Evolutionary conservation across 768 basidiomycete species (phyloP).

Genomic region (Russula emetica): DNA sequence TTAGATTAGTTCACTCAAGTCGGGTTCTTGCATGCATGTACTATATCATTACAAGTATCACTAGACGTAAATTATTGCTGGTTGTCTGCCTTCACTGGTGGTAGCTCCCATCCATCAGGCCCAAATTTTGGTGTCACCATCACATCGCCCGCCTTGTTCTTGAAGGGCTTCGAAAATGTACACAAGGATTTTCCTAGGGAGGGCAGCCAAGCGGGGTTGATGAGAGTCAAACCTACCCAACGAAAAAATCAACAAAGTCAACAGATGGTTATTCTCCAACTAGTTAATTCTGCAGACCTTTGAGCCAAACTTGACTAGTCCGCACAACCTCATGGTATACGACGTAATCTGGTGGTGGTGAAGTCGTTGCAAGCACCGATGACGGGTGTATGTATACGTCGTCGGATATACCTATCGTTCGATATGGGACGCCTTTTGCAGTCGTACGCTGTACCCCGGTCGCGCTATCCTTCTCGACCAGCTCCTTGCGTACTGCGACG

Average conservation of each 20-base stretch:
- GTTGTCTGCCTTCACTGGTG: conserved; percentile 46
- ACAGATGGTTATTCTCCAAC: background rate
- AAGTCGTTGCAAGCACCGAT: conserved; percentile 60
- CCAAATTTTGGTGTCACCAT: conserved; percentile 85
- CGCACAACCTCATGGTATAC: conserved; percentile 79
- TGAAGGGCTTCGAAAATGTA: conserved; percentile 82
- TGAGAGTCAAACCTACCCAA: conserved; percentile 63
- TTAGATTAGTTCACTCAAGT: background rate
- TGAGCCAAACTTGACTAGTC: conserved; percentile 71
- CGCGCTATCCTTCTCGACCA: conserved; percentile 54
- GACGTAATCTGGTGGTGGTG: conserved; percentile 87
- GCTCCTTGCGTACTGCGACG: conserved; percentile 86
- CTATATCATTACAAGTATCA: conserved; percentile 3
- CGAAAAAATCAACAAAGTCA: background rate
- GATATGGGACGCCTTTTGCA: conserved; percentile 77
- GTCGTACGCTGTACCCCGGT: conserved; percentile 68
- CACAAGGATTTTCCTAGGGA: conserved; percentile 77
- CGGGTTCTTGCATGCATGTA: conserved; percentile 7
- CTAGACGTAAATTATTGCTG: conserved; percentile 18
- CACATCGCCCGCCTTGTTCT: conserved; percentile 59
- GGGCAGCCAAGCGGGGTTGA: conserved; percentile 87
- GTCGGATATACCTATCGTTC: conserved; percentile 70
- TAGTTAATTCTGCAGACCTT: conserved; percentile 47
- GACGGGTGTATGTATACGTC: conserved; percentile 93
- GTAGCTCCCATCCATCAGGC: conserved; percentile 82